Evolutionary conservation across 2,329 filamentous ascomycete species (phyloP).

Genomic region (Diaporthe australafricana): DNA sequence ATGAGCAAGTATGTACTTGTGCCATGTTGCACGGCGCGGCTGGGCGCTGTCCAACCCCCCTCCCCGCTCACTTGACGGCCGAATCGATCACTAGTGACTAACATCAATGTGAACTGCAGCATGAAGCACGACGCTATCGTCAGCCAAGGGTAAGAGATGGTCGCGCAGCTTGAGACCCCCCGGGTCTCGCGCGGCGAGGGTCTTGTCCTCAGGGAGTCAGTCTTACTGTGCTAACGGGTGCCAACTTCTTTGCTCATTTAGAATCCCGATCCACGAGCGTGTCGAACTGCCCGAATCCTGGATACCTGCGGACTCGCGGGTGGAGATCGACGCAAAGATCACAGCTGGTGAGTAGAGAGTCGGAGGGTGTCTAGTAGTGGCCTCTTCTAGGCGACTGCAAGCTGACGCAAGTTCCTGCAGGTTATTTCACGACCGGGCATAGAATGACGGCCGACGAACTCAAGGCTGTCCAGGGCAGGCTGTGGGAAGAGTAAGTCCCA

Average conservation of each 20-base stretch:
- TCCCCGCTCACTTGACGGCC: not conserved
- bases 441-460: conserved; percentile 90
- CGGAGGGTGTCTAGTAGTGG: not conserved
- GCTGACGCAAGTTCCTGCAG: conserved; percentile 49
- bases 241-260: conserved; percentile 44
- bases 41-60: not conserved
- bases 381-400: not conserved
- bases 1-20: conserved; percentile 85
- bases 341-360: conserved; percentile 77
- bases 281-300: conserved; percentile 93
- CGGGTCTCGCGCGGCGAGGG: conserved; percentile 10
- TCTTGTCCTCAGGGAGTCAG: not conserved
- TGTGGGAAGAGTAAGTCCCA: conserved; percentile 82
- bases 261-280: conserved; percentile 87
- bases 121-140: conserved; percentile 95
- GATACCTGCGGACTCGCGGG: conserved; percentile 93
- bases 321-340: conserved; percentile 99
- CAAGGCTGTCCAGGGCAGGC: conserved; percentile 85
- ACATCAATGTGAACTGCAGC: conserved; percentile 54
- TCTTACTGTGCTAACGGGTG: conserved; percentile 40
- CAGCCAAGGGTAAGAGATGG: conserved; percentile 72
- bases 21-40: not conserved
- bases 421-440: conserved; percentile 88
- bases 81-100: conserved; percentile 30
- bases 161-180: not conserved